Evolutionary conservation across 306 rosid genomes (phyloP), one percentile per base, ranked within the genome.

Genomic region (Phaseolus lunatus): DNA sequence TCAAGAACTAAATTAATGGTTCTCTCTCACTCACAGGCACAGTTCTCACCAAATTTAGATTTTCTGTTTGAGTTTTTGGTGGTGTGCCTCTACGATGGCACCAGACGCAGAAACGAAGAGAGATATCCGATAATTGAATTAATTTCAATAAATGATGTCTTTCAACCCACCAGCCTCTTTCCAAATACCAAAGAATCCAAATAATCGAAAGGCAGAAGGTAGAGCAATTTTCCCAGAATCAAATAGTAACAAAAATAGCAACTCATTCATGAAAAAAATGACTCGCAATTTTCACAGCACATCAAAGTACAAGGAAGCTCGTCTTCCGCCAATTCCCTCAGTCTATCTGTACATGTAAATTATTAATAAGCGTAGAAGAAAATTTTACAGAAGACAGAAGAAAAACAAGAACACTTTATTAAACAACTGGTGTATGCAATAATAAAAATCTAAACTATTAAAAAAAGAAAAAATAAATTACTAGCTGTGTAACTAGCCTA

Each of bases 331-430:
- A 33, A 22, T 59, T 23, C 44, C 29, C 24, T 70, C 11, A 50
- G 8, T 39, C 5, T 52, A 54, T 54, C 22, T 53, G 62, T 82
- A 72, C 72, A 78, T 33, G 27, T 37, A 64, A 10, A 73, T 31
- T 24, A 44, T 20, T 39, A 63, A 33, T 43, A 20, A 23, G 67
- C 44, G 0, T 29, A 24, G 24, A 82, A 31, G 44, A 77, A 64
- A 50, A 45, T 10, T 33, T 61, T 76, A 82, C 56, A 26, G 13
- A 24, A 53, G 44, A 39, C 44, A 39, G 3, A 29, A 2, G 44
- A 73, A 53, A 67, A 45, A 43, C n/a, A 24, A 47, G 13, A 22
- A 47, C 62, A 49, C 26, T 68, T 84, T 75, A 75, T 84, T 84
- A 12, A 48, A 70, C 70, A 62, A 61, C 63, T 69, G 67, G 37